These are phyloP conservation scores for Ulmus americana DNA, from an alignment of 331 rosid species.

Conservation along the genomic window DNA sequence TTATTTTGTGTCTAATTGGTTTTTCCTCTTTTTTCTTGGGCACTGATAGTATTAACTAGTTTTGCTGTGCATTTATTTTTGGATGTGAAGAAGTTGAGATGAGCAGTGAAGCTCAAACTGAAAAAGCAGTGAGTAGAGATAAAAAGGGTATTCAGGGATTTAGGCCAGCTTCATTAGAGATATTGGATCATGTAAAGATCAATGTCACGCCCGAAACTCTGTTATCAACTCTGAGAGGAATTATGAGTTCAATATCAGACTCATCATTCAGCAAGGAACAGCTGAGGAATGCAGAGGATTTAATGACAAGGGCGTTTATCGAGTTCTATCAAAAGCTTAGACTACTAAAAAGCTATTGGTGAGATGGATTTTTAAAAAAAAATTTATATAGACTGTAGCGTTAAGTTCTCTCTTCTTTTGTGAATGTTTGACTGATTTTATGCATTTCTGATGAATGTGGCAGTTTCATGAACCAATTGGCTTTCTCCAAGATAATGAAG, in stretches of 20 bases:
- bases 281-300: constrained; percentile 53
- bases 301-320: constrained; percentile 36
- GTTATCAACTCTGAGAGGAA: constrained; percentile 46
- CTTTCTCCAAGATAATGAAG: constrained; percentile 77
- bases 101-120: constrained; percentile 27
- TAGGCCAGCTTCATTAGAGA: constrained; percentile 41
- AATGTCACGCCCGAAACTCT: constrained; percentile 52
- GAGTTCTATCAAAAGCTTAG: constrained; percentile 56
- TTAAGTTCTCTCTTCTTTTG: background rate
- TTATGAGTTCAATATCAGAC: constrained; percentile 26
- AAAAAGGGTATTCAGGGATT: constrained; percentile 9
- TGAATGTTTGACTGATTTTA: background rate
- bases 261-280: constrained; percentile 46
- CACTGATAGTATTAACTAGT: background rate
- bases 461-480: constrained; percentile 69
- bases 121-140: constrained; percentile 14
- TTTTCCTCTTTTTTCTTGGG: background rate
- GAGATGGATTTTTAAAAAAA: constrained; percentile 1
- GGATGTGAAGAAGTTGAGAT: constrained; percentile 50
- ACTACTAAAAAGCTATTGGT: constrained; percentile 62
- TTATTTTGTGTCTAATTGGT: background rate
- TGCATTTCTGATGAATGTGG: constrained; percentile 13
- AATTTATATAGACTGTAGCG: background rate
- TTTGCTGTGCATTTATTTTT: background rate
- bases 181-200: constrained; percentile 49